These are phyloP conservation scores for Ustilago xerochloae DNA, from an alignment of 1,284 basidiomycete species.

Conservation along the genomic window DNA sequence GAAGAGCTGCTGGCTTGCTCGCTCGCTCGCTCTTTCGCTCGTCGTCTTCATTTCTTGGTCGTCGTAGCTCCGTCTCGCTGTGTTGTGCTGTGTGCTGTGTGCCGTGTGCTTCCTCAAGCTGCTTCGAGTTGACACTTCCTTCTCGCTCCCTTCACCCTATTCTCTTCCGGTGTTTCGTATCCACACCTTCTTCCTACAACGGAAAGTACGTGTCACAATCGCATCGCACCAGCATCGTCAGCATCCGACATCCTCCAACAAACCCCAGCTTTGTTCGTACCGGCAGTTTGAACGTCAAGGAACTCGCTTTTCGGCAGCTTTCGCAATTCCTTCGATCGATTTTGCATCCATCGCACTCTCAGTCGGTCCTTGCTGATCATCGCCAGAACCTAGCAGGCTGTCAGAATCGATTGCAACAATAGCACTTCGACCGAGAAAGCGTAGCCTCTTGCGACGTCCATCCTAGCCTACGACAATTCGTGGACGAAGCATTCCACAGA, in stretches of 20 bases:
- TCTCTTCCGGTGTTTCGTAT: conserved; percentile 32
- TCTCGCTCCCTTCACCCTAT: conserved; percentile 19
- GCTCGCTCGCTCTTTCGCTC: too few relatives aligned
- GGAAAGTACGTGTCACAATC: conserved; percentile 40
- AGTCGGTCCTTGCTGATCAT: too few relatives aligned
- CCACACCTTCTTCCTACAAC: conserved; percentile 33
- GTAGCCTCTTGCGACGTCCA: background rate
- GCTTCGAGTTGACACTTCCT: conserved; percentile 3
- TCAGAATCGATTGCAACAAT: background rate
- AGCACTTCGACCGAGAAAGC: background rate
- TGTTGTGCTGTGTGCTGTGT: background rate
- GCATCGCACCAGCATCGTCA: background rate
- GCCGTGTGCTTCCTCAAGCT: background rate
- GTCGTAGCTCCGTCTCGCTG: conserved; percentile 5
- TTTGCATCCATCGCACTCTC: too few relatives aligned
- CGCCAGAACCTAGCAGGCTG: too few relatives aligned
- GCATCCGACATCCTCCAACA: background rate
- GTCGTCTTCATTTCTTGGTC: background rate
- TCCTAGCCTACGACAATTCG: background rate
- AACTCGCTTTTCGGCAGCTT: background rate
- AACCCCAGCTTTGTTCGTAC: background rate
- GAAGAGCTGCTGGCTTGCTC: too few relatives aligned
- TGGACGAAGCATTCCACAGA: background rate
- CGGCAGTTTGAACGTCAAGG: conserved; percentile 6
- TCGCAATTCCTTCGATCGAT: background rate